Conservation (phyloP, 169 alveolate genomes). For the Cryptosporidium sp. region DNA sequence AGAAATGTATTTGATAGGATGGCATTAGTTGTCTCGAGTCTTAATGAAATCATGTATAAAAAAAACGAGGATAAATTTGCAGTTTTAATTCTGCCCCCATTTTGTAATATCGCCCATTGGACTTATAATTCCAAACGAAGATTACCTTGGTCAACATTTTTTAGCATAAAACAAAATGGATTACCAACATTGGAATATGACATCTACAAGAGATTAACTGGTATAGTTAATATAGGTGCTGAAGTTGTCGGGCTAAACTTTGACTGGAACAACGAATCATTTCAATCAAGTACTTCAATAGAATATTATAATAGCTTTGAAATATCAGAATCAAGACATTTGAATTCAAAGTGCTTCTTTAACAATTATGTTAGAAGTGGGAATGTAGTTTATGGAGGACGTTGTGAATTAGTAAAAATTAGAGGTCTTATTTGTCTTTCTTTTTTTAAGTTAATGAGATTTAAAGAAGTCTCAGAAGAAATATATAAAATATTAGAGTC, state of each 20-base stretch:
- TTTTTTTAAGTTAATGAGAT: constrained; percentile 31
- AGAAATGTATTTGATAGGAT: constrained; percentile 56
- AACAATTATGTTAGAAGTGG: constrained; percentile 6
- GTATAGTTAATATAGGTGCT: not conserved
- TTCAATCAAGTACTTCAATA: not conserved
- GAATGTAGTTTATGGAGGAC: constrained; percentile 18
- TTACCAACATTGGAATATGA: constrained; percentile 37
- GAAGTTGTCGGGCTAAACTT: constrained; percentile 38
- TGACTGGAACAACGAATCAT: constrained; percentile 11
- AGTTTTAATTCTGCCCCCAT: constrained; percentile 44
- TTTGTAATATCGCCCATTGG: constrained; percentile 72
- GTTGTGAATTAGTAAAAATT: constrained; percentile 18
- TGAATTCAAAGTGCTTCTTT: constrained; percentile 23
- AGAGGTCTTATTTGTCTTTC: not conserved
- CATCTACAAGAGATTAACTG: not conserved
- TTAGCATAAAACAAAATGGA: constrained; percentile 6
- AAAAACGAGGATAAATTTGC: not conserved
- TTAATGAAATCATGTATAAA: constrained; percentile 3
- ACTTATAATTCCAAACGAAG: constrained; percentile 29
- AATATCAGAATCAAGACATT: not conserved
- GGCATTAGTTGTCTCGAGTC: constrained; percentile 15
- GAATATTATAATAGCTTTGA: constrained; percentile 11
- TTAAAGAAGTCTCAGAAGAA: constrained; percentile 25
- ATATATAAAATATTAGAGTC: not conserved
- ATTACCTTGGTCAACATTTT: constrained; percentile 46